Percentiles rank a stretch among this genome's conserved stretches.
phyloP scores from a whole-genome alignment of 73 alveolate genomes.

The Effrenium voratum region DNA sequence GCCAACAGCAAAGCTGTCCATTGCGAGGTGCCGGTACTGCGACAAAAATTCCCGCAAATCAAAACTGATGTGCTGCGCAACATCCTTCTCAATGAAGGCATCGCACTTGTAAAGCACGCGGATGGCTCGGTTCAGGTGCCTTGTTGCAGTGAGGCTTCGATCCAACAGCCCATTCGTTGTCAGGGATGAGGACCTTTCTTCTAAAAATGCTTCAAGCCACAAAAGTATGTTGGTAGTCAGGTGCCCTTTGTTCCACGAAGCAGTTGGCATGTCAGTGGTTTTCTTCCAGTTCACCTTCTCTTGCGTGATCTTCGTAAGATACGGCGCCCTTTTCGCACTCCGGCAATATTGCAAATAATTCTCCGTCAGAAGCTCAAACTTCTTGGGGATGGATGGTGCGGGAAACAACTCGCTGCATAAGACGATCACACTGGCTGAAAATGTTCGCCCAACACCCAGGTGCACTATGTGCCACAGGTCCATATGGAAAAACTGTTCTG shows the following conservation, averaged over 20 bases:
- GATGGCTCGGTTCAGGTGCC: neutral
- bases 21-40: neutral
- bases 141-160: neutral
- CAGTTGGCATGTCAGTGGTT: neutral
- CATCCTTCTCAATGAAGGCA: neutral
- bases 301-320: neutral
- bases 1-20: neutral
- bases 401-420: neutral
- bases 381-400: neutral
- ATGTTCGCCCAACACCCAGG: neutral
- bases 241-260: constrained; percentile 7
- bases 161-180: neutral
- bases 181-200: neutral
- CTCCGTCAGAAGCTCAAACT: neutral
- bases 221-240: neutral
- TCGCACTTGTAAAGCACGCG: neutral
- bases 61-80: neutral
- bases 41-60: neutral
- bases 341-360: neutral
- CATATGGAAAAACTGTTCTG: neutral
- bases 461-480: constrained; percentile 45
- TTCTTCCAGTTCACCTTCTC: no score
- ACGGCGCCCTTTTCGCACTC: neutral
- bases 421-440: neutral
- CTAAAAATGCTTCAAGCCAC: neutral